A percentile compares a stretch with the other conserved stretches of the same genome.
Evolutionary conservation across 2,329 filamentous ascomycete species (phyloP).

Genomic region (Fusarium coicis): DNA sequence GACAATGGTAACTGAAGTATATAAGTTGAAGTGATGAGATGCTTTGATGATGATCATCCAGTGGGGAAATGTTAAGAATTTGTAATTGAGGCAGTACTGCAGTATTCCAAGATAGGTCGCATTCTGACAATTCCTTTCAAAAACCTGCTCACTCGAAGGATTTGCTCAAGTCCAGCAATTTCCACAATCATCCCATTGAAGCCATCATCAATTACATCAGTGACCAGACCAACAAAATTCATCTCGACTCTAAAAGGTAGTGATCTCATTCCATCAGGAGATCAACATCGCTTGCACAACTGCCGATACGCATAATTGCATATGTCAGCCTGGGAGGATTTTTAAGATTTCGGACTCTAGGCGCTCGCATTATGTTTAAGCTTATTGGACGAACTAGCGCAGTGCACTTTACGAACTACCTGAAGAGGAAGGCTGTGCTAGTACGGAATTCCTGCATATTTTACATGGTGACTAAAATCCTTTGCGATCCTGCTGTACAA

Average conservation of each 20-base stretch:
- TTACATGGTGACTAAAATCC: neutral
- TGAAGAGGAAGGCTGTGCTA: neutral
- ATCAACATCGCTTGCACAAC: neutral
- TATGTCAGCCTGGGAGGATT: neutral
- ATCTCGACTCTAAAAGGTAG: neutral
- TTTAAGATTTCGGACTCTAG: neutral
- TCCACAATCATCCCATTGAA: neutral
- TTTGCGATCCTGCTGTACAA: neutral
- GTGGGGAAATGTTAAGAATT: accelerated
- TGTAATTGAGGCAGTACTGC: neutral
- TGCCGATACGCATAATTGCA: neutral
- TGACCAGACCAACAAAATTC: no score
- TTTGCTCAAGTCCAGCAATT: accelerated
- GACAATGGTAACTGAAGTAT: no score
- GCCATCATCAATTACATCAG: neutral
- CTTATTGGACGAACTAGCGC: neutral
- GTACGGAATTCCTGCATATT: neutral
- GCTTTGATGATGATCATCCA: no score
- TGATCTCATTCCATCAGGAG: neutral
- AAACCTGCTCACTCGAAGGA: neutral
- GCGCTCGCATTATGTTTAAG: neutral
- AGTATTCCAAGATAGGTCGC: accelerated
- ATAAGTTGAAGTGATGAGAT: neutral
- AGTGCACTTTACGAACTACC: neutral
- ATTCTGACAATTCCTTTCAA: accelerated